Percentiles rank a stretch among this genome's conserved stretches.
These are phyloP conservation scores for Phytopythium boreale DNA, from an alignment of 352 stramenopile species.

Conservation along the genomic window DNA sequence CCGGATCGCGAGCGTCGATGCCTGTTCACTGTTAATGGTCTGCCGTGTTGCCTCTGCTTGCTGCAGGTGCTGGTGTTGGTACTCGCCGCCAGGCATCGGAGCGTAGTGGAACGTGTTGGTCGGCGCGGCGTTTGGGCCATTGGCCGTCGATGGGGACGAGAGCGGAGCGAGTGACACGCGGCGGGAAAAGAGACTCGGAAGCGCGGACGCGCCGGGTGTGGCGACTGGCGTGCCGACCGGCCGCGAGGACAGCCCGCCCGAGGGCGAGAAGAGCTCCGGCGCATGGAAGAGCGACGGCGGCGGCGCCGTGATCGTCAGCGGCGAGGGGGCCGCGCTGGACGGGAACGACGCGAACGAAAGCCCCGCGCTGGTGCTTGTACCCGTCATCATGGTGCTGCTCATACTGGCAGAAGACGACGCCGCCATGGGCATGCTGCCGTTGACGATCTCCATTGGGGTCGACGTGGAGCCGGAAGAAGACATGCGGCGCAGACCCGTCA, in stretches of 20 bases:
- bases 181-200: conserved; percentile 49
- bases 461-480: not conserved
- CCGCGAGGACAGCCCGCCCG: conserved; percentile 1
- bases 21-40: not conserved
- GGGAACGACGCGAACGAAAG: conserved; percentile 30
- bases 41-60: conserved; percentile 1
- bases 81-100: not conserved
- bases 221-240: conserved; percentile 20
- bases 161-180: conserved; percentile 34
- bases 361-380: conserved; percentile 18
- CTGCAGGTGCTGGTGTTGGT: not conserved
- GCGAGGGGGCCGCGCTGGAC: conserved; percentile 15
- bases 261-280: conserved; percentile 29
- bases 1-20: not conserved
- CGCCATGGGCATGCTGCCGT: conserved; percentile 1
- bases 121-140: not conserved
- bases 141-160: conserved; percentile 24
- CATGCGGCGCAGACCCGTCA: conserved; percentile 55
- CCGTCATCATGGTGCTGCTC: conserved; percentile 5
- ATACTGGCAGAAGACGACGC: conserved; percentile 9
- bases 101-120: conserved; percentile 1
- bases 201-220: conserved; percentile 16
- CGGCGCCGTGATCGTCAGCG: conserved; percentile 49
- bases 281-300: conserved; percentile 31
- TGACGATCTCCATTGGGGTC: not conserved